phyloP scores from a whole-genome alignment of 352 stramenopile species.

The Pythium insidiosum region DNA sequence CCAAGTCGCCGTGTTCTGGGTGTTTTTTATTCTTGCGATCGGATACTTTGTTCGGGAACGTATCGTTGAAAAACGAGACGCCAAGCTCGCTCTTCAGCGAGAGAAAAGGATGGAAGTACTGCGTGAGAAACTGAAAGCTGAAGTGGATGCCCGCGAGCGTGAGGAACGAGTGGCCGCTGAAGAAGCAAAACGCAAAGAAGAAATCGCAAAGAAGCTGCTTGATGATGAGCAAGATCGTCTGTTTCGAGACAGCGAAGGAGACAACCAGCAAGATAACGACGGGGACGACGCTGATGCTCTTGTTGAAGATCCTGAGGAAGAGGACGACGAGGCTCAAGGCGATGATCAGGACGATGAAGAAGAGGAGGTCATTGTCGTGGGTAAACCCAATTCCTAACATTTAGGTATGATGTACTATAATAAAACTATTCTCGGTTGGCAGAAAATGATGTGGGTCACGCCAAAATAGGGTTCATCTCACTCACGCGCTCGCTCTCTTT shows the following conservation, averaged over 20 bases:
- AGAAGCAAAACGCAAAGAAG: slow-evolving; percentile 26
- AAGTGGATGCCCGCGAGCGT: slow-evolving; percentile 25
- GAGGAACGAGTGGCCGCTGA: slow-evolving; percentile 24
- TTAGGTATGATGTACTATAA: no score
- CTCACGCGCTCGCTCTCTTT: no score
- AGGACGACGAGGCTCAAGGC: slow-evolving; percentile 6
- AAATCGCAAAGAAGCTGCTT: slow-evolving; percentile 29
- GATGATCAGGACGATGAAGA: slow-evolving; percentile 17
- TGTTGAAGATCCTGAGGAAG: slow-evolving; percentile 9
- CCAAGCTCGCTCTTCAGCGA: slow-evolving; percentile 13
- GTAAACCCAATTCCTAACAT: slow-evolving; percentile 1
- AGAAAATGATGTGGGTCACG: no score
- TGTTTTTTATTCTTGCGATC: slow-evolving; percentile 33
- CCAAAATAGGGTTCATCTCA: no score
- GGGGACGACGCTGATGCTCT: slow-evolving; percentile 11
- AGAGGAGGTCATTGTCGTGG: slow-evolving; percentile 4
- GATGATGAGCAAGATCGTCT: slow-evolving; percentile 30
- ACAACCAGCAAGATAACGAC: slow-evolving; percentile 9
- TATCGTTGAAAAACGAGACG: slow-evolving; percentile 15
- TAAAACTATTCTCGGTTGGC: no score
- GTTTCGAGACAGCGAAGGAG: slow-evolving; percentile 28
- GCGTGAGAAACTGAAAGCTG: slow-evolving; percentile 18
- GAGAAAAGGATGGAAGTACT: slow-evolving; percentile 30
- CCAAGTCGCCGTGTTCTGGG: slow-evolving; percentile 60
- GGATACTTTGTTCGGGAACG: slow-evolving; percentile 49